Percentiles rank a stretch among this genome's conserved stretches.
phyloP scores from a whole-genome alignment of 2,329 filamentous ascomycete genomes.

The Pseudogymnoascus sp. region DNA sequence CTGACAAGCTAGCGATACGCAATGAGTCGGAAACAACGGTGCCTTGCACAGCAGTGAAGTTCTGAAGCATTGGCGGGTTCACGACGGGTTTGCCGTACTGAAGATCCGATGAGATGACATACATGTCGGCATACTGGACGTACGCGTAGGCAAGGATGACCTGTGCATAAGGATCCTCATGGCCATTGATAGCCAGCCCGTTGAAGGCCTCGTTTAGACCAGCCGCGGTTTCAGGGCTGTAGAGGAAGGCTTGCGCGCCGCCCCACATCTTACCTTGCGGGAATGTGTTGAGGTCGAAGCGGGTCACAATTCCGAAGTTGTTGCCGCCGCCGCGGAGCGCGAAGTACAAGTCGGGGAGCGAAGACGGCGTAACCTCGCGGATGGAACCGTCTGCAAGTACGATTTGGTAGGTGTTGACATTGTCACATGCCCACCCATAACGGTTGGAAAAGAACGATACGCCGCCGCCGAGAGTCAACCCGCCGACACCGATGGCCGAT shows the following conservation, averaged over 20 bases:
- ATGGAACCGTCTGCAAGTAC: conserved; percentile 28
- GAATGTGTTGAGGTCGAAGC: conserved; percentile 36
- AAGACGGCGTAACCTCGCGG: conserved; percentile 21
- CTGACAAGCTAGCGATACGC: conserved; percentile 16
- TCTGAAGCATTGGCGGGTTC: conserved; percentile 15
- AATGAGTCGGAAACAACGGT: conserved; percentile 15
- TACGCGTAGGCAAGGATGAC: conserved; percentile 21
- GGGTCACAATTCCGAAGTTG: conserved; percentile 46
- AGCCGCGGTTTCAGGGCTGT: not conserved
- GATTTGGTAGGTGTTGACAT: conserved; percentile 20
- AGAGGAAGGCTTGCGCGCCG: conserved; percentile 8
- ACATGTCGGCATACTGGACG: conserved; percentile 1
- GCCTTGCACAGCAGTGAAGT: conserved; percentile 15
- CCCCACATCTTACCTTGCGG: conserved; percentile 13
- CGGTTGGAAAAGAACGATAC: conserved; percentile 19
- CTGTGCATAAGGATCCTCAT: conserved; percentile 23
- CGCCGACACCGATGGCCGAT: conserved; percentile 18
- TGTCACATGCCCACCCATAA: conserved; percentile 20
- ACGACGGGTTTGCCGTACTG: conserved; percentile 11
- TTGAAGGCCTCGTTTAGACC: not conserved
- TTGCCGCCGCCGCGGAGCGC: conserved; percentile 49
- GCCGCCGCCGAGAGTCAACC: conserved; percentile 18
- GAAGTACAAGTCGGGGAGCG: conserved; percentile 39
- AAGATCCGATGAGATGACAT: conserved; percentile 10
- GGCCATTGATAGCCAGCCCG: not conserved